These are phyloP conservation scores for Plantago elongata DNA, from an alignment of 257 asterid species.

Conservation along the genomic window DNA sequence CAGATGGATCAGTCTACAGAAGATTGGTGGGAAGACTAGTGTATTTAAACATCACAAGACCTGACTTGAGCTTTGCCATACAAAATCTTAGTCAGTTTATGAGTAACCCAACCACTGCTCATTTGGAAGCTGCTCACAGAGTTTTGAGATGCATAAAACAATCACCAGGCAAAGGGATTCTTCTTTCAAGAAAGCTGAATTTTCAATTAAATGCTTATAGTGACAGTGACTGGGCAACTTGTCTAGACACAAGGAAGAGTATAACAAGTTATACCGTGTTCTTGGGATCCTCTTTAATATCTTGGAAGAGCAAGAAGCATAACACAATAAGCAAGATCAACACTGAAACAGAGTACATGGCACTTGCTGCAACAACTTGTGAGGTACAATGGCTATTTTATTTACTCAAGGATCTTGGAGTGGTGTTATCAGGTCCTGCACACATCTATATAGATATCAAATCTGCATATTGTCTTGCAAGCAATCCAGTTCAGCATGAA, in stretches of 20 bases:
- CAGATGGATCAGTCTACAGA: neutral
- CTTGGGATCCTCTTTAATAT: neutral
- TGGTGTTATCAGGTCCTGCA: neutral
- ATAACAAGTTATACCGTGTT: neutral
- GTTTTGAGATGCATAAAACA: neutral
- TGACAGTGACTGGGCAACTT: neutral
- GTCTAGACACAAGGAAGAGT: neutral
- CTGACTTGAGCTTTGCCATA: neutral
- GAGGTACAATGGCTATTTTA: neutral
- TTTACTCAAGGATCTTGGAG: too few relatives aligned
- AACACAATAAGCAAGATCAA: neutral
- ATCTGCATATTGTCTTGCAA: neutral
- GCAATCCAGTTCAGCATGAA: neutral
- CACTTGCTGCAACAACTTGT: neutral
- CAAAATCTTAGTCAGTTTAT: neutral
- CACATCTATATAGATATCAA: neutral
- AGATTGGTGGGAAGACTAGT: neutral
- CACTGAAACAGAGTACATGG: neutral
- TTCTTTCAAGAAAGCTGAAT: neutral
- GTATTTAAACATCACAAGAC: neutral
- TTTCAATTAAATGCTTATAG: neutral
- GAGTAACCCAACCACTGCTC: neutral
- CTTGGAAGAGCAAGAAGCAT: neutral
- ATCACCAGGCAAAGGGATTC: neutral
- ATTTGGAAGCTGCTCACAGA: neutral